Evolutionary conservation across 768 basidiomycete species (phyloP).

Genomic region (Termitomyces sp.): DNA sequence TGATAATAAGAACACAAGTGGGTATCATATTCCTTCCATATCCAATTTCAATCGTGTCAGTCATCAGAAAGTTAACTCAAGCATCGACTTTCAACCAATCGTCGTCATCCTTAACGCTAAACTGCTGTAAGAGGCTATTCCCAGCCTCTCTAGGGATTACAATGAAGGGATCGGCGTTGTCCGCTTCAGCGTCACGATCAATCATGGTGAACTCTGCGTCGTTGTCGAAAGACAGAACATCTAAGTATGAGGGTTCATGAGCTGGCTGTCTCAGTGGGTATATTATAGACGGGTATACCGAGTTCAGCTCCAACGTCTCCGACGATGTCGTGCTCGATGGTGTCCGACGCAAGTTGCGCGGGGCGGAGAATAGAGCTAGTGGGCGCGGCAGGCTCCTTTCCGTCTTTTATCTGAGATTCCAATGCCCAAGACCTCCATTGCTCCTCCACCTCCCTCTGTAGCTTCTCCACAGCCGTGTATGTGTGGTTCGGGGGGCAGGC

Average conservation of each 20-base stretch:
- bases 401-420: conserved; percentile 1
- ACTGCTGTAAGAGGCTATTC: neutral
- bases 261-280: neutral
- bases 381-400: neutral
- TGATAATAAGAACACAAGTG: neutral
- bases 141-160: neutral
- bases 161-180: neutral
- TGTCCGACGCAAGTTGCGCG: neutral
- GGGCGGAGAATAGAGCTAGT: too few species aligned
- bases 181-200: neutral
- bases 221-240: neutral
- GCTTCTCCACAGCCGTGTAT: conserved; percentile 52
- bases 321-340: neutral
- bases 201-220: neutral
- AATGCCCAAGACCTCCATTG: too few species aligned
- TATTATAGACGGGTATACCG: neutral
- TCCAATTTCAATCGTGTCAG: neutral
- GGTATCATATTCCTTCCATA: neutral
- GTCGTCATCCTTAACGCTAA: too few species aligned
- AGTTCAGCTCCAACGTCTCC: neutral
- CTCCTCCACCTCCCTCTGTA: conserved; percentile 40
- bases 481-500: conserved; percentile 42
- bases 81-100: neutral
- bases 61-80: neutral
- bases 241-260: too few species aligned